Evolutionary conservation across 345 rosid species (phyloP), one percentile per base, ranked within the genome.

Genomic region (Brassica cretica): DNA sequence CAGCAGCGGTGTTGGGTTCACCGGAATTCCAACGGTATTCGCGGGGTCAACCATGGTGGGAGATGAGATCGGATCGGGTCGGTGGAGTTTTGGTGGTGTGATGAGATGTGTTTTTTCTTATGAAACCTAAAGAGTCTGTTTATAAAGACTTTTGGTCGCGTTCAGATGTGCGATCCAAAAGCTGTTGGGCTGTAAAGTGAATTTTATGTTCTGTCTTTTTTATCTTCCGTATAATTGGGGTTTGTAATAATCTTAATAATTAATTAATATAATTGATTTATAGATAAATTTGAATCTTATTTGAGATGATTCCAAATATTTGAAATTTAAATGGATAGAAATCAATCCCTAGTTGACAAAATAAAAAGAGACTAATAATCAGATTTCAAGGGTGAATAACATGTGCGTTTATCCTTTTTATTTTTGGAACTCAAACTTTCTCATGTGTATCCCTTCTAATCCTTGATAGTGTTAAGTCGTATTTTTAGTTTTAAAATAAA

Each of bases 11-110:
- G 78, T 68, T 2, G 84, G 86, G 53, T 76, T 73, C 55, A 82
- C 79, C 60, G 85, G 71, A 1, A 89, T 64, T 10, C 84, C 79
- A 0, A 82, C 83, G 5, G 89, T 83, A 1, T 68, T 76, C 19
- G 87, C 96, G 53, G 90, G 86, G 15, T 87, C 85, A 46, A 83
- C 94, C 91, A 90, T 85, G 49, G 2, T 21, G 60, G 24, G 72
- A 35, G 35, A 10, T 19, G 46, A 73, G 82, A 68, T 79, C 78
- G 74, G 78, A 35, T 73, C 14, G 55, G 35, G 75, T 59, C 14
- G 9, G 71, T 69, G 32, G 44, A 60, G 44, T n/a, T 12, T 16
- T 15, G 19, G 4, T 16, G 56, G n/a, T 10, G 51, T 14, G 56
- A 51, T 51, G 74, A 49, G 32, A 41, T 5, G 49, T 7, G 41